Base-by-base conservation (phyloP, 2,329 filamentous ascomycete species). In the Ustulina deusta region DNA sequence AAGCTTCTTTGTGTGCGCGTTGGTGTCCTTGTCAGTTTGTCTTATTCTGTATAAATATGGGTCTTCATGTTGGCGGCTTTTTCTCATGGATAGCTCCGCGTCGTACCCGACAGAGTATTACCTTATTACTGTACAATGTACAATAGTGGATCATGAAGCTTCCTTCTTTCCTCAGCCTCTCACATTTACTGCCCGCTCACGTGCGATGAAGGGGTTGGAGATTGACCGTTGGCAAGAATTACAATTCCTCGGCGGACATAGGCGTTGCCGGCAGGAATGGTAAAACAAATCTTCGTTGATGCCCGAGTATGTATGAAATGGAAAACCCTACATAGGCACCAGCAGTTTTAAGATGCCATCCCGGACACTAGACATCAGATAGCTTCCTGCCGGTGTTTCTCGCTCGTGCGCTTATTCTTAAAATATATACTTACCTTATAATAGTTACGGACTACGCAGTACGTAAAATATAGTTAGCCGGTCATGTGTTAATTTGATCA, bases 81-180 rank as follows among this genome's bases (percentile, higher is more conserved):
- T 13, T 68, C 22, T 59, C 25, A 48, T 62, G 54, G 49, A 44
- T 55, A 68, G 62, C 62, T 61, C 62, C 52, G 56, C 27, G 44
- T 15, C 15, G 44, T 51, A 27, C 52, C 52, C 52, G 49, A 59
- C 48, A 65, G 20, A 11, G 25, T 20, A 44, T 44, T 44, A 51
- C 29, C 42, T 65, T 62, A 61, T 68, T 68, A 68, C 66, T 68
- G 66, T 68, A 65, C 66, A 44, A 52, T 56, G 51, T 57, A 52
- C 20, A 20, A 57, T 29, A 55, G 66, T 68, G 66, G 66, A 56
- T 44, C 51, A 20, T 38, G 42, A 57, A 66, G 22, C 25, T 51
- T 51, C 34, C 22, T 55, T 49, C 25, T 55, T 15, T 25, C 32
- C 51, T 54, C 56, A 56, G 49, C 52, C 49, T 60, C 63, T 55